Evolutionary conservation across 805 yeast species (phyloP).

Genomic region (Saccharomycopsis babjevae): DNA sequence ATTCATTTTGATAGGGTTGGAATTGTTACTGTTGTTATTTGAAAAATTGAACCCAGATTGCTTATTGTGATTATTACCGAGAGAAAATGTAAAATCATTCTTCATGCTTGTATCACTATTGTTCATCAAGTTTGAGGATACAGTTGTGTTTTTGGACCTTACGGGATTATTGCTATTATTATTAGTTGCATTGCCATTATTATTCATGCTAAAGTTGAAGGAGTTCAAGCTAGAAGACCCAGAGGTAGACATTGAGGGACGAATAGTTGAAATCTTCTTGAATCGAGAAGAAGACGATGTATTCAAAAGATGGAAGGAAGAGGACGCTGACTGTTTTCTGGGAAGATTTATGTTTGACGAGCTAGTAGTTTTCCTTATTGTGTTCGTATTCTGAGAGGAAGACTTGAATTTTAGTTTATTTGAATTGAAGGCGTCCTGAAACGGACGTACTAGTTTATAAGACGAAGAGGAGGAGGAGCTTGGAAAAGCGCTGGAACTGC

Average conservation of each 20-base stretch:
- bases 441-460: neutral
- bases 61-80: neutral
- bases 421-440: neutral
- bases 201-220: neutral
- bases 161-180: neutral
- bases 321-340: neutral
- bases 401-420: neutral
- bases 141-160: neutral
- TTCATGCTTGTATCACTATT: neutral
- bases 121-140: neutral
- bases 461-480: neutral
- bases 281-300: neutral
- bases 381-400: neutral
- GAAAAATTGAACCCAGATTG: neutral
- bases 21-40: neutral
- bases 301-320: neutral
- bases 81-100: neutral
- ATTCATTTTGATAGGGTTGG: no score
- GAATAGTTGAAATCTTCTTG: neutral
- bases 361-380: neutral
- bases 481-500: neutral
- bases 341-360: neutral
- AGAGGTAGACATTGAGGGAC: neutral
- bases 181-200: neutral
- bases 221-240: neutral